Base-by-base conservation (phyloP, 176 grass and related monocot genomes). In the Cenchrus fungigraminus region DNA sequence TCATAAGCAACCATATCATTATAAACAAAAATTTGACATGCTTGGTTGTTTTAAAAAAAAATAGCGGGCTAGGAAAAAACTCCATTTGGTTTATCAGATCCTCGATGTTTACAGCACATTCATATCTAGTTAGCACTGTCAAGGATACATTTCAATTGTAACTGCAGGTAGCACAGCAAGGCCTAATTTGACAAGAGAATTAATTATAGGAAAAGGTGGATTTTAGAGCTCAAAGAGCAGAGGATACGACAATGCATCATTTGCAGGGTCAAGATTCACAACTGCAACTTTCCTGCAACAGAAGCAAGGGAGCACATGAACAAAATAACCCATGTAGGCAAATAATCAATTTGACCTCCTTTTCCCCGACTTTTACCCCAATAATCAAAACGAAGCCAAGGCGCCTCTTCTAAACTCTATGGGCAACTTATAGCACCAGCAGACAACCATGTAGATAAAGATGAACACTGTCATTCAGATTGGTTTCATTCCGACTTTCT, bases 71-170 rank as follows among this genome's bases (percentile, higher is more conserved):
- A 57, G 55, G 29, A 8, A 31, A 62, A 76, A 98, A 91, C 97
- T 96, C 97, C 97, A 77, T 98, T 98, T 68, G 97, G 97, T 96
- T 96, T 79, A 96, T 89, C 43, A 98, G 93, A 60, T 98, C 91
- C 74, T 98, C 93, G 15, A 98, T 95, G 81, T 96, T 95, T 65
- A 98, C 80, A 20, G 91, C 84, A 80, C 97, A 98, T 14, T 98
- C 97, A 65, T 98, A 98, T 76, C 93, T 98, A 81, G 60, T 25
- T 70, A 72, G 8, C 22, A 28, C 4, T 22, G 87, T 93, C 89
- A 89, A 95, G 82, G 77, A 86, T 71, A 85, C 68, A 73, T 47
- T 82, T 57, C 15, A 66, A 73, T 13, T 73, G 42, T 9, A 73
- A 73, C 46, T 61, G 59, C 1, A 19, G 14, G 59, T 9, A 19